phyloP scores from a whole-genome alignment of 345 rosid genomes.

The Arabidopsis thaliana region TAIR10.1 NC_003070.9:1231001-1231500 shows the following conservation, averaged over 20 bases:
- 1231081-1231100: constrained; percentile 46
- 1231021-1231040: constrained; percentile 38
- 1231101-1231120: constrained; percentile 30
- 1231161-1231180: constrained; percentile 25
- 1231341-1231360: constrained; percentile 8
- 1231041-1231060: constrained; percentile 42
- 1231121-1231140: not conserved
- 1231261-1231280: constrained; percentile 34
- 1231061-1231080: constrained; percentile 43
- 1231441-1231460: constrained; percentile 9
- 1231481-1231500: constrained; percentile 42
- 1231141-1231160: constrained; percentile 19
- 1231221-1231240: constrained; percentile 28
- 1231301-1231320: constrained; percentile 9
- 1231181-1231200: constrained; percentile 23
- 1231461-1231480: constrained; percentile 7
- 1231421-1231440: constrained; percentile 26
- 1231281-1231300: constrained; percentile 20
- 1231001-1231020: constrained; percentile 25
- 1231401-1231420: constrained; percentile 21
- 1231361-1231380: constrained; percentile 18
- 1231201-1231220: constrained; percentile 6
- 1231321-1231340: constrained; percentile 2
- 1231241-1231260: constrained; percentile 21
- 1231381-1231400: constrained; percentile 31